Conservation (phyloP, 352 stramenopile species). For the Phytophthora sp. region DNA sequence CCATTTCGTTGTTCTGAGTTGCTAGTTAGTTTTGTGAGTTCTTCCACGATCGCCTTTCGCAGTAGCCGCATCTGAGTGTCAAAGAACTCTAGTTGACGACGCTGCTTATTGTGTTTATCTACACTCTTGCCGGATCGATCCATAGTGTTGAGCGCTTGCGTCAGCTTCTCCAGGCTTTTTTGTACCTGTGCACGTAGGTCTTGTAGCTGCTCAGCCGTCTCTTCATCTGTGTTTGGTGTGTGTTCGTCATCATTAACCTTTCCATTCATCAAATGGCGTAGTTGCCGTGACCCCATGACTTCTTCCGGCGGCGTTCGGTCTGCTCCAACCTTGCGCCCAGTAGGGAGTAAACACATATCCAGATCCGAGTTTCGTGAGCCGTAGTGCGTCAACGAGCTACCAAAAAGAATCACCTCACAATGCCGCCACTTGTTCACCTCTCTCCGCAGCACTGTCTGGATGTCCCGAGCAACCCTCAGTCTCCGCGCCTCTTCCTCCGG, state of each 20-base stretch:
- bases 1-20: slow-evolving; percentile 6
- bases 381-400: slow-evolving; percentile 80
- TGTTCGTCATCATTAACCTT: slow-evolving; percentile 21
- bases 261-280: slow-evolving; percentile 49
- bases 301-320: slow-evolving; percentile 16
- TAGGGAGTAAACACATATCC: slow-evolving; percentile 72
- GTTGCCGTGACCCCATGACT: slow-evolving; percentile 44
- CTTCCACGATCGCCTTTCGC: slow-evolving; percentile 34
- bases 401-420: slow-evolving; percentile 67
- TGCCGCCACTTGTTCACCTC: slow-evolving; percentile 56
- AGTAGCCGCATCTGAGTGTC: slow-evolving; percentile 41
- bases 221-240: slow-evolving; percentile 6
- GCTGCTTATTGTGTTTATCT: slow-evolving; percentile 40
- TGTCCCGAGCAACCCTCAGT: slow-evolving; percentile 41
- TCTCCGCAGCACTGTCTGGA: slow-evolving; percentile 49
- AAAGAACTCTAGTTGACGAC: slow-evolving; percentile 53
- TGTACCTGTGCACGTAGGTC: slow-evolving; percentile 49
- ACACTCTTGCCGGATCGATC: slow-evolving; percentile 34
- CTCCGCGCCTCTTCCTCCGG: slow-evolving; percentile 51
- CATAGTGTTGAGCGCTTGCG: slow-evolving; percentile 39
- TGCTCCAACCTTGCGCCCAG: slow-evolving; percentile 10
- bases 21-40: slow-evolving; percentile 24
- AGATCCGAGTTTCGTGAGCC: slow-evolving; percentile 76
- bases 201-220: slow-evolving; percentile 34
- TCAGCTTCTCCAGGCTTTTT: slow-evolving; percentile 61